These are phyloP conservation scores for Colletotrichum falcatum DNA, from an alignment of 2,329 filamentous ascomycete species.

Conservation along the genomic window DNA sequence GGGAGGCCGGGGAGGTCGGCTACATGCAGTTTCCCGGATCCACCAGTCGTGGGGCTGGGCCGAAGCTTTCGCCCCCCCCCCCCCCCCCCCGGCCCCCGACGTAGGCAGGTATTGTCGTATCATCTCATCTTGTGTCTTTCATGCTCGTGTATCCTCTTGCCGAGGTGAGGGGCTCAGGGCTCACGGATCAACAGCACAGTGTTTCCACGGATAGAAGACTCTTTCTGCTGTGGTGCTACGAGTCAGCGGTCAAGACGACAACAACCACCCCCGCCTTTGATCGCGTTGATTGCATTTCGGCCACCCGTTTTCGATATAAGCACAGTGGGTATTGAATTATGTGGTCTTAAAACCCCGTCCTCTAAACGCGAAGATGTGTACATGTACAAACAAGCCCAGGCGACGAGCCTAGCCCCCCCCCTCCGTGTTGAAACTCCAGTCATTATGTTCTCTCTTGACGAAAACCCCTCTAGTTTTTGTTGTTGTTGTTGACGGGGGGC, in stretches of 20 bases:
- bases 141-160: too few species aligned
- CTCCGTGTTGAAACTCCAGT: too few species aligned
- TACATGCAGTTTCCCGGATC: background rate
- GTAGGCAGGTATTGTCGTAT: too few species aligned
- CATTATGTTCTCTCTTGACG: background rate
- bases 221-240: background rate
- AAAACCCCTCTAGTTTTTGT: conserved; percentile 4
- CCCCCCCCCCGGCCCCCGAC: too few species aligned
- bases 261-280: too few species aligned
- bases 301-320: background rate
- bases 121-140: too few species aligned
- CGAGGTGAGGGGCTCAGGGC: too few species aligned
- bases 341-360: background rate
- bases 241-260: background rate
- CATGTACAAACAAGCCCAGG: background rate
- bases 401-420: too few species aligned
- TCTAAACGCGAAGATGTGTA: background rate
- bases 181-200: too few species aligned
- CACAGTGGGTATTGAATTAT: background rate
- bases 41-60: conserved; percentile 2
- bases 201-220: too few species aligned
- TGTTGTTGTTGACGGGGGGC: conserved; percentile 28
- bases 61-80: too few species aligned
- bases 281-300: background rate
- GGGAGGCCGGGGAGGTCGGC: conserved; percentile 3